Evolutionary conservation across 768 basidiomycete genomes (phyloP), one percentile per base, ranked within the genome.

Genomic region (Lactarius quietus): DNA sequence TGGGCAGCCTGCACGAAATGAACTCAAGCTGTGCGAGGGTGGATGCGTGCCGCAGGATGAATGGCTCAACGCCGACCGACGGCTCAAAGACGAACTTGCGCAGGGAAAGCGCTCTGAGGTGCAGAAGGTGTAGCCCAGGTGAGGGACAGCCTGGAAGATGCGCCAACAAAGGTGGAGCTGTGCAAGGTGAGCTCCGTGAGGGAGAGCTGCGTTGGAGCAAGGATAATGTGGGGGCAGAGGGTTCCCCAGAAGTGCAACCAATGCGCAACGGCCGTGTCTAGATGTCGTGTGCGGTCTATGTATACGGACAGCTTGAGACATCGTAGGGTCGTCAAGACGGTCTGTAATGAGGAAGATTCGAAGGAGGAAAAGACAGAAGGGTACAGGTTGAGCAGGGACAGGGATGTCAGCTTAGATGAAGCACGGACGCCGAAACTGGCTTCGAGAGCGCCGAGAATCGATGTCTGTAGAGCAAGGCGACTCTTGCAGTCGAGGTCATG

Each of bases 111-210:
- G 20, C 17, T 5, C 4, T 9, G 17, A 61, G 60, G 60, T 23
- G 48, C 10, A 33, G 28, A 29, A 48, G 53, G 23, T 36, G 41
- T 48, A 61, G 17, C n/a, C 17, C n/a, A n/a, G 6, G 29, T 18
- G 43, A 61, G 48, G 23, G 33, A 28, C 8, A 61, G 31, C 15
- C 26, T 31, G 23, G 45, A 4, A 15, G 28, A 41, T 17, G n/a
- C 33, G 17, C 60, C 60, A 6, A 36, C 33, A 31, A 0, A 8
- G 17, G 29, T 18, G 35, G 36, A 48, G 33, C 33, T 0, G 23
- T 52, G 60, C 29, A 61, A 10, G 28, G 60, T 53, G 29, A 61
- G 31, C 3, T 43, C 31, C 12, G 43, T 61, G 6, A 61, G 60
- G 15, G 60, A 7, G 20, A 8, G 23, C 33, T 56, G 33, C 6